Conservation (phyloP, 768 basidiomycete genomes). For the Mycena epipterygia region DNA sequence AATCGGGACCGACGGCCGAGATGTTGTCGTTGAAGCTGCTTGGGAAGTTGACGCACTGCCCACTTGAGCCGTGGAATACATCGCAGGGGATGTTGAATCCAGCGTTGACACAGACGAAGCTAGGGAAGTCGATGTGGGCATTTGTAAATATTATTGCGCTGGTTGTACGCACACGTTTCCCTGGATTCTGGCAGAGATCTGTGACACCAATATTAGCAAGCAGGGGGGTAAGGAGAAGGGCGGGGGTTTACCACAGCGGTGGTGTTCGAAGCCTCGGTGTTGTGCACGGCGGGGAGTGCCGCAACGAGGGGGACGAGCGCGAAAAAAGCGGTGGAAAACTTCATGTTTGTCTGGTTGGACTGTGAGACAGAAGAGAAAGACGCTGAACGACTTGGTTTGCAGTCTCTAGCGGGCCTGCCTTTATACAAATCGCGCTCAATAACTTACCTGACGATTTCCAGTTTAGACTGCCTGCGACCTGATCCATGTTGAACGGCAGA, state of each 20-base stretch:
- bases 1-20: background rate
- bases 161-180: conserved; percentile 1
- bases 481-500: no score
- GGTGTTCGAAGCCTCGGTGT: background rate
- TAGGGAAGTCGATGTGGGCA: background rate
- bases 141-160: background rate
- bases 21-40: background rate
- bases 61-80: background rate
- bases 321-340: background rate
- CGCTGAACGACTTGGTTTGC: background rate
- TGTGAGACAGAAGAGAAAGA: background rate
- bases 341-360: background rate
- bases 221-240: background rate
- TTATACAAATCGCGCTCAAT: background rate
- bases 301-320: background rate
- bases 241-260: no score
- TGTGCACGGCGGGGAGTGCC: background rate
- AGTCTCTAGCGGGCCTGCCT: background rate
- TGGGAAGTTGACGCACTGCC: background rate
- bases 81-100: background rate
- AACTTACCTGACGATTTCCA: no score
- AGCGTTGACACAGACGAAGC: conserved; percentile 4
- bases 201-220: background rate
- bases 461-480: no score
- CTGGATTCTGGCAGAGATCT: background rate